These are phyloP conservation scores for Metschnikowia similis DNA, from an alignment of 805 yeast genomes.

Conservation along the genomic window DNA sequence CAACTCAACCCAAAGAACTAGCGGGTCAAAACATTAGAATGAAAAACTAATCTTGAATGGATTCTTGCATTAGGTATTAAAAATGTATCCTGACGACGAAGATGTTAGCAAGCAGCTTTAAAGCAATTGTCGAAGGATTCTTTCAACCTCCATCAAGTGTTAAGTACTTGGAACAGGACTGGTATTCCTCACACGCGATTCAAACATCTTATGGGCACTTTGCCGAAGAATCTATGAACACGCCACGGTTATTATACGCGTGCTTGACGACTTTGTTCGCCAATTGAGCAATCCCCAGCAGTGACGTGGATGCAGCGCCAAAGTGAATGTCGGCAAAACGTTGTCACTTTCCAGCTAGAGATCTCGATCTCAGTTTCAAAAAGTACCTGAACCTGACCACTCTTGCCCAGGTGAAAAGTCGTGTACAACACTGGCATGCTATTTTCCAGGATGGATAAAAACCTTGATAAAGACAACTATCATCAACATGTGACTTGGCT, in stretches of 20 bases:
- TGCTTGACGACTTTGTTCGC: constrained; percentile 87
- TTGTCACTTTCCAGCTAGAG: too few species aligned
- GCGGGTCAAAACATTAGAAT: too few species aligned
- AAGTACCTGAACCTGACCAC: too few species aligned
- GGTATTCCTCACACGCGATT: constrained; percentile 18
- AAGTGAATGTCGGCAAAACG: constrained; percentile 20
- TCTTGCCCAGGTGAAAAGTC: constrained; percentile 31
- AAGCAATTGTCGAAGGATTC: too few species aligned
- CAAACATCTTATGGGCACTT: constrained; percentile 85
- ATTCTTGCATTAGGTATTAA: too few species aligned
- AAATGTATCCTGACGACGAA: too few species aligned
- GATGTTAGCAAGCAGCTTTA: too few species aligned
- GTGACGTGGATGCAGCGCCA: constrained; percentile 15
- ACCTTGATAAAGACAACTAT: constrained; percentile 42
- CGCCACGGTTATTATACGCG: constrained; percentile 85
- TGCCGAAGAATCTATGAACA: constrained; percentile 82
- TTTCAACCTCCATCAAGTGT: too few species aligned
- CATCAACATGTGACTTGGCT: constrained; percentile 67
- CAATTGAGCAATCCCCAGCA: constrained; percentile 44
- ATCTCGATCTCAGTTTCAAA: too few species aligned
- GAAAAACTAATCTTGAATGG: too few species aligned
- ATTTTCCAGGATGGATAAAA: constrained; percentile 19
- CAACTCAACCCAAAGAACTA: too few species aligned
- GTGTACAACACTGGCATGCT: constrained; percentile 36
- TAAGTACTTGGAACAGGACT: too few species aligned